Conservation (phyloP, 2,329 filamentous ascomycete species). For the Cadophora malorum region DNA sequence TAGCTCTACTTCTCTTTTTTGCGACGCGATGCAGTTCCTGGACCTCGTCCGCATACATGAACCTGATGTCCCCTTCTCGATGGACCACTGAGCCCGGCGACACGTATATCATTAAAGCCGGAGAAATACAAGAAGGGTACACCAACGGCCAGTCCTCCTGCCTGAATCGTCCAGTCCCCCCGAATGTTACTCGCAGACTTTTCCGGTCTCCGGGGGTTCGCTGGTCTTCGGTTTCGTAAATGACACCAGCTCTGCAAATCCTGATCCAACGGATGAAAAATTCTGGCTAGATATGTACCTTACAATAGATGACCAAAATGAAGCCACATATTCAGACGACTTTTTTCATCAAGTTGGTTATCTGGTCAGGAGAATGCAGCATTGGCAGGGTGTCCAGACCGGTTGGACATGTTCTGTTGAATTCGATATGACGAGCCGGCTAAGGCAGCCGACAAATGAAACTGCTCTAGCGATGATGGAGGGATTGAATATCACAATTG, state of each 20-base stretch:
- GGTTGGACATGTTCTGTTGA: conserved; percentile 5
- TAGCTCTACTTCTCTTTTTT: neutral
- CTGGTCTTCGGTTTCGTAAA: neutral
- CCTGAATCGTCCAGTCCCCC: neutral
- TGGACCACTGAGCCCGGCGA: neutral
- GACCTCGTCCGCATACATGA: neutral
- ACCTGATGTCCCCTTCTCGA: neutral
- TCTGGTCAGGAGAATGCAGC: neutral
- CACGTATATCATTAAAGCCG: neutral
- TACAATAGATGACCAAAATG: neutral
- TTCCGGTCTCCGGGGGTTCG: conserved; percentile 3
- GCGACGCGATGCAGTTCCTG: neutral
- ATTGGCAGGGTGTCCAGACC: neutral
- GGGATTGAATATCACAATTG: neutral
- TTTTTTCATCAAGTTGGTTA: neutral
- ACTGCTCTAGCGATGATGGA: neutral
- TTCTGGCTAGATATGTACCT: conserved; percentile 2
- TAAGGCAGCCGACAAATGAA: neutral
- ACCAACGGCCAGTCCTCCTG: neutral
- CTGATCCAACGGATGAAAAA: neutral
- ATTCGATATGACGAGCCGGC: neutral
- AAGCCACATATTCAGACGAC: neutral
- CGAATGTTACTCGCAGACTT: neutral
- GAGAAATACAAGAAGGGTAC: neutral
- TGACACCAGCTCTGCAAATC: neutral